Evolutionary conservation across 805 yeast genomes (phyloP).

Genomic region (Kodamaea restingae): DNA sequence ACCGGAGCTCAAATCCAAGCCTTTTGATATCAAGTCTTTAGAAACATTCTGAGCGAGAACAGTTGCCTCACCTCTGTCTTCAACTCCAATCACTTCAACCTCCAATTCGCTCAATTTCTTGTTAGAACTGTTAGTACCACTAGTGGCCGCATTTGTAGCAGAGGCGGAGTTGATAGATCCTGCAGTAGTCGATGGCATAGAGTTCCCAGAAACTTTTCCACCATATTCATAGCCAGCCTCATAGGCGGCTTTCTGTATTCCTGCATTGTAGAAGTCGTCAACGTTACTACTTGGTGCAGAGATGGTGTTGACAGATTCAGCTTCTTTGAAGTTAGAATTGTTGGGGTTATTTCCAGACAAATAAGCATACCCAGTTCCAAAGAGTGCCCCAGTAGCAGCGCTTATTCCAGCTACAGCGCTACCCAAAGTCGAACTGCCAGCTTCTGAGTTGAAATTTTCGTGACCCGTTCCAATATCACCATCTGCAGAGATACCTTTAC

Average conservation of each 20-base stretch:
- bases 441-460: not conserved
- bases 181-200: no score
- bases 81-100: slow-evolving; percentile 34
- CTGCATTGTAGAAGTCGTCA: slow-evolving; percentile 1
- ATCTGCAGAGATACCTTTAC: not conserved
- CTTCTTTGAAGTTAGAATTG: not conserved
- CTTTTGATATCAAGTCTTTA: slow-evolving; percentile 24
- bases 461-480: not conserved
- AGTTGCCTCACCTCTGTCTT: slow-evolving; percentile 26
- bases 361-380: slow-evolving; percentile 1
- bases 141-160: no score
- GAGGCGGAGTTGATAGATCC: no score
- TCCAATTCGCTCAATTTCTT: slow-evolving; percentile 7
- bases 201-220: no score
- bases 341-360: not conserved
- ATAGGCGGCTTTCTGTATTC: not conserved
- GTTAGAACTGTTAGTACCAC: not conserved
- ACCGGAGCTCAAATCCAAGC: slow-evolving; percentile 30
- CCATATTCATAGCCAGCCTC: not conserved
- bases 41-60: slow-evolving; percentile 30
- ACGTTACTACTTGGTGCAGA: no score
- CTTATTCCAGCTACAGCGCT: slow-evolving; percentile 11
- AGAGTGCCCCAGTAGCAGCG: slow-evolving; percentile 13
- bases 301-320: no score
- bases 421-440: slow-evolving; percentile 5